These are phyloP conservation scores for Zygotorulaspora chibaensis DNA, from an alignment of 805 yeast species.

Conservation along the genomic window DNA sequence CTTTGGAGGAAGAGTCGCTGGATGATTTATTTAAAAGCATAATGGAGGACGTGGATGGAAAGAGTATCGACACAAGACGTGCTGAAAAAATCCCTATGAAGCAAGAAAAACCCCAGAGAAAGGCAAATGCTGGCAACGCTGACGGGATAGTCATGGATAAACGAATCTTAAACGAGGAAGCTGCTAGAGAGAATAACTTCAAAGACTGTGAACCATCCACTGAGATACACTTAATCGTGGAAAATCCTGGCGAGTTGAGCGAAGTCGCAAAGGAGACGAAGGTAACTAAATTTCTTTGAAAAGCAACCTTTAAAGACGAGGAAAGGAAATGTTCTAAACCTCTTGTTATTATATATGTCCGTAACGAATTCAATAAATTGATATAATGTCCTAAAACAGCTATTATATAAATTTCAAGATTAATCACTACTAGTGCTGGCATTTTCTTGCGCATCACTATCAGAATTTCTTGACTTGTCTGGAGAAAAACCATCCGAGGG, in stretches of 20 bases:
- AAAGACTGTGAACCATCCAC: constrained; percentile 31
- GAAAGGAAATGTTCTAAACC: not conserved
- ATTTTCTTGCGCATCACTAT: not conserved
- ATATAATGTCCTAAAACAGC: not conserved
- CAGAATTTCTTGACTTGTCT: not conserved
- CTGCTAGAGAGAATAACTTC: constrained; percentile 25
- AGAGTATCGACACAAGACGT: not conserved
- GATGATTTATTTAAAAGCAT: constrained; percentile 31
- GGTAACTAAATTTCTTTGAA: constrained; percentile 37
- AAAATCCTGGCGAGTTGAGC: constrained; percentile 39
- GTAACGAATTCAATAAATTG: not conserved
- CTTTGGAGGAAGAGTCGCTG: constrained; percentile 24
- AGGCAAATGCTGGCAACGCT: not conserved
- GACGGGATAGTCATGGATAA: constrained; percentile 24
- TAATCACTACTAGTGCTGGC: not conserved
- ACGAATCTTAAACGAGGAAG: constrained; percentile 14
- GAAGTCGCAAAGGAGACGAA: constrained; percentile 38
- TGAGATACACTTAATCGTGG: constrained; percentile 37
- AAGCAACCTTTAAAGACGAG: not conserved
- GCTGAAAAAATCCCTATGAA: not conserved
- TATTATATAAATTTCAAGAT: not conserved
- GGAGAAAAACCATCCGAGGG: not conserved
- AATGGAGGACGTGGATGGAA: constrained; percentile 23
- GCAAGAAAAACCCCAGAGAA: not conserved
- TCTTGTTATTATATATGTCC: not conserved